phyloP scores from a whole-genome alignment of 345 rosid genomes.

The Crucihimalaya himalaica region DNA sequence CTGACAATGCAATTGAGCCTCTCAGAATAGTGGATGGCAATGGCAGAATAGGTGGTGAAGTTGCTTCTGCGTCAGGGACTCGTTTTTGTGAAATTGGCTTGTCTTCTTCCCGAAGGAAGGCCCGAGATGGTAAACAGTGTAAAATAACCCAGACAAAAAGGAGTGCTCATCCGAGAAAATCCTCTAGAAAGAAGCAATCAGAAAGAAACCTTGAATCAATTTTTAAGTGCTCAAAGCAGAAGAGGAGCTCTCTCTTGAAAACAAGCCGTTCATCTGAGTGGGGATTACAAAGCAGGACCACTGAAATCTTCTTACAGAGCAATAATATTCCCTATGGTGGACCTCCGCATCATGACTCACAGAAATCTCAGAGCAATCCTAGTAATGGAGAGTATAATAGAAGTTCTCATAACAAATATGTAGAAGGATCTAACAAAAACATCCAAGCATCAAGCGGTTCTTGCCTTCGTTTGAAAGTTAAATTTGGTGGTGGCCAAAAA shows the following conservation, averaged over 20 bases:
- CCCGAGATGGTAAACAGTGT: slow-evolving; percentile 47
- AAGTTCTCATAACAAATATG: slow-evolving; percentile 37
- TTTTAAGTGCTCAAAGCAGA: slow-evolving; percentile 54
- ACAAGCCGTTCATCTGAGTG: slow-evolving; percentile 69
- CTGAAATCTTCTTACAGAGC: slow-evolving; percentile 46
- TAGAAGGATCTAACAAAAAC: slow-evolving; percentile 44
- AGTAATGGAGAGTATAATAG: slow-evolving; percentile 42
- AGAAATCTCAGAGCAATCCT: slow-evolving; percentile 42
- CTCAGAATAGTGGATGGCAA: slow-evolving; percentile 38
- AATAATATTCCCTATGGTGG: slow-evolving; percentile 45
- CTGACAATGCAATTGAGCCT: slow-evolving; percentile 42
- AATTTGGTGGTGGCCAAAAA: slow-evolving; percentile 58
- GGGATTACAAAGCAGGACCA: slow-evolving; percentile 61
- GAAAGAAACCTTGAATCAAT: slow-evolving; percentile 43
- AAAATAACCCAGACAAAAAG: slow-evolving; percentile 46
- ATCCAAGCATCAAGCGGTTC: slow-evolving; percentile 42
- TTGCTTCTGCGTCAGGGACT: slow-evolving; percentile 48
- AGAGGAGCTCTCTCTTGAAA: slow-evolving; percentile 70
- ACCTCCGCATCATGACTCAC: slow-evolving; percentile 42
- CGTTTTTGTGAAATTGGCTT: slow-evolving; percentile 34
- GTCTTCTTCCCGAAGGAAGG: slow-evolving; percentile 52
- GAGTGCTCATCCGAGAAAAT: slow-evolving; percentile 45
- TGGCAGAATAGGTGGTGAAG: slow-evolving; percentile 43
- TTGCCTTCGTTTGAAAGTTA: slow-evolving; percentile 78
- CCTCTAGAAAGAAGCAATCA: slow-evolving; percentile 41